These are phyloP conservation scores for Podila epigama DNA, from an alignment of 192 early-diverging fungal genomes.

Conservation along the genomic window DNA sequence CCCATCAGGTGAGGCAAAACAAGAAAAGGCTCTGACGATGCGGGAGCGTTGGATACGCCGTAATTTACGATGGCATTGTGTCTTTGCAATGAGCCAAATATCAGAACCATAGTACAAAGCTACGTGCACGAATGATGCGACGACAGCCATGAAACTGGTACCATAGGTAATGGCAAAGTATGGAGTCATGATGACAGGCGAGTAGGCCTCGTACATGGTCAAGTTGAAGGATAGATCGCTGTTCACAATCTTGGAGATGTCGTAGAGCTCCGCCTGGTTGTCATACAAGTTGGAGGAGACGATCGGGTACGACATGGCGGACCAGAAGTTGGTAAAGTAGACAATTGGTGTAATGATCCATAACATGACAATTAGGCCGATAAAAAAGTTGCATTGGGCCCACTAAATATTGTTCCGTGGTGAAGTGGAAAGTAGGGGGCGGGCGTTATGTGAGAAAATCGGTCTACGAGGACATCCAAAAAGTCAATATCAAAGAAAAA, in stretches of 20 bases:
- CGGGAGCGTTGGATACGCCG: neutral
- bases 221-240: conserved; percentile 45
- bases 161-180: conserved; percentile 63
- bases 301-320: conserved; percentile 47
- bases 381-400: conserved; percentile 72
- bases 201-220: conserved; percentile 53
- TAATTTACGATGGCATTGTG: neutral
- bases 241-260: conserved; percentile 28
- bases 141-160: conserved; percentile 64
- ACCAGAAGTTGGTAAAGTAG: conserved; percentile 70
- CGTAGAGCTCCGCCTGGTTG: conserved; percentile 31
- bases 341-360: conserved; percentile 76
- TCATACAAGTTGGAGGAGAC: conserved; percentile 41
- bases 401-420: conserved; percentile 45
- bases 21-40: neutral
- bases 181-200: conserved; percentile 49
- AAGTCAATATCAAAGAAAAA: neutral
- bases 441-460: neutral
- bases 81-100: conserved; percentile 55
- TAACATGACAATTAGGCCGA: conserved; percentile 64
- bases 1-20: neutral
- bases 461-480: neutral
- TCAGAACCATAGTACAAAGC: conserved; percentile 69
- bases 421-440: neutral
- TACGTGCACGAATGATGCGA: conserved; percentile 67